A percentile compares a stretch with the other conserved stretches of the same genome.
These are phyloP conservation scores for Collybiopsis confluens DNA, from an alignment of 768 basidiomycete genomes.

Conservation along the genomic window DNA sequence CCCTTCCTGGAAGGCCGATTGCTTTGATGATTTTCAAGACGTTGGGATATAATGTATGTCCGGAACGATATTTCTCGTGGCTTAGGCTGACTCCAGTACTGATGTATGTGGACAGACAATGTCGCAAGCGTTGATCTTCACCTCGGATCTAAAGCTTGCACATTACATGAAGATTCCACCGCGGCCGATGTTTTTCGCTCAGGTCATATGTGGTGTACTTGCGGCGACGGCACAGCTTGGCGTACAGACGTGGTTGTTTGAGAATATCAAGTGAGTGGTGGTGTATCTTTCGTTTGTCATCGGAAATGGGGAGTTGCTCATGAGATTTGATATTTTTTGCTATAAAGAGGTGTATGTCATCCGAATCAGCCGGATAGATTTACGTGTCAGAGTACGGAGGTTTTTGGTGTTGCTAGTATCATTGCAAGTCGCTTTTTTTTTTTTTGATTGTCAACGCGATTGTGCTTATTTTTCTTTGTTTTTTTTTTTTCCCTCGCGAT, in stretches of 20 bases:
- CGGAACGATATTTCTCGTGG: too few relatives aligned
- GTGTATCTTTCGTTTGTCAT: background rate
- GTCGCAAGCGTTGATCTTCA: conserved; percentile 56
- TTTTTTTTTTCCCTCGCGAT: background rate
- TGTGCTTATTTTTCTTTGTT: too few relatives aligned
- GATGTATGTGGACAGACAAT: too few relatives aligned
- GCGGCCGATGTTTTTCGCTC: conserved; percentile 63
- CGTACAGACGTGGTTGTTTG: conserved; percentile 69
- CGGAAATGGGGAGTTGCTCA: background rate
- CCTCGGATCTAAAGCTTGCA: conserved; percentile 73
- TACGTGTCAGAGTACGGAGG: conserved; percentile 47
- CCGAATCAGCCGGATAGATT: conserved; percentile 46
- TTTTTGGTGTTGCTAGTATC: conserved; percentile 49
- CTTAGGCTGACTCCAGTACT: too few relatives aligned
- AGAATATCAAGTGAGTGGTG: conserved; percentile 44
- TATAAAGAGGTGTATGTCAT: conserved; percentile 44
- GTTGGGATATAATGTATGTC: conserved; percentile 28
- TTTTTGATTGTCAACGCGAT: background rate
- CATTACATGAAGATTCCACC: conserved; percentile 72
- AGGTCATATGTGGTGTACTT: conserved; percentile 56
- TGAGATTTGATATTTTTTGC: background rate
- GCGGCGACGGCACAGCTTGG: conserved; percentile 66
- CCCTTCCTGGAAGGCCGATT: conserved; percentile 58
- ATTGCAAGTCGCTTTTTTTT: conserved; percentile 40
- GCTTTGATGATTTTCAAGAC: conserved; percentile 74